These are phyloP conservation scores for Keithomyces neogunnii DNA, from an alignment of 2,329 filamentous ascomycete species.

Conservation along the genomic window DNA sequence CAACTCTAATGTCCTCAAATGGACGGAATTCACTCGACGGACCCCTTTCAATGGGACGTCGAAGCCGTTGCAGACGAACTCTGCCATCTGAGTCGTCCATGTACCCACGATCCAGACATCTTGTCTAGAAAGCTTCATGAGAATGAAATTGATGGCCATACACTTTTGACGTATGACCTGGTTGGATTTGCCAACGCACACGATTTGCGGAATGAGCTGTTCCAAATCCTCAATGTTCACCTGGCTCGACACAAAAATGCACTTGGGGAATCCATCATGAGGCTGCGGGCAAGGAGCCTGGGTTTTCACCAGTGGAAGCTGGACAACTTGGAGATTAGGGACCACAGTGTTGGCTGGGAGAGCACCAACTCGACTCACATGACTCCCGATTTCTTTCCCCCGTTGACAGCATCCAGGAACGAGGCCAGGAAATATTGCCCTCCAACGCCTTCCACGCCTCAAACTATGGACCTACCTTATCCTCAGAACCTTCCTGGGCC, in stretches of 20 bases:
- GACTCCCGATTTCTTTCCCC: not conserved
- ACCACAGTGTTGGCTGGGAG: not conserved
- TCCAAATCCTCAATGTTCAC: conserved; percentile 45
- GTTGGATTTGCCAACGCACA: conserved; percentile 23
- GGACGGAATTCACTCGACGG: conserved; percentile 27
- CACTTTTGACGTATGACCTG: conserved; percentile 50
- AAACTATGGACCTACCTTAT: not conserved
- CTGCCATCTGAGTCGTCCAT: conserved; percentile 44
- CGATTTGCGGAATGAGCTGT: conserved; percentile 35
- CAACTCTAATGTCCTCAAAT: conserved; percentile 13
- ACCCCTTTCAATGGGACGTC: conserved; percentile 69
- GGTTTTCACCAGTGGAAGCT: conserved; percentile 32
- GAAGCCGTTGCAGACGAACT: conserved; percentile 60
- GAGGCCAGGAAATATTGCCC: not conserved
- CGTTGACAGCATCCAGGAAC: not conserved
- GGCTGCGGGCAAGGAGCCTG: conserved; percentile 43
- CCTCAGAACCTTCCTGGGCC: not conserved
- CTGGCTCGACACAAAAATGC: conserved; percentile 49
- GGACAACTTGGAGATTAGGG: conserved; percentile 4
- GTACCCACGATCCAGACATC: conserved; percentile 35
- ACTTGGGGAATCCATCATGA: conserved; percentile 48
- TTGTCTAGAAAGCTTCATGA: conserved; percentile 50
- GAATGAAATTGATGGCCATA: conserved; percentile 57
- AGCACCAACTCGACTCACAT: not conserved
- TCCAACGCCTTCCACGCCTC: not conserved